A percentile compares a stretch with the other conserved stretches of the same genome.
Conservation (phyloP, 2,329 filamentous ascomycete genomes). For the Pseudocercospora ulei region DNA sequence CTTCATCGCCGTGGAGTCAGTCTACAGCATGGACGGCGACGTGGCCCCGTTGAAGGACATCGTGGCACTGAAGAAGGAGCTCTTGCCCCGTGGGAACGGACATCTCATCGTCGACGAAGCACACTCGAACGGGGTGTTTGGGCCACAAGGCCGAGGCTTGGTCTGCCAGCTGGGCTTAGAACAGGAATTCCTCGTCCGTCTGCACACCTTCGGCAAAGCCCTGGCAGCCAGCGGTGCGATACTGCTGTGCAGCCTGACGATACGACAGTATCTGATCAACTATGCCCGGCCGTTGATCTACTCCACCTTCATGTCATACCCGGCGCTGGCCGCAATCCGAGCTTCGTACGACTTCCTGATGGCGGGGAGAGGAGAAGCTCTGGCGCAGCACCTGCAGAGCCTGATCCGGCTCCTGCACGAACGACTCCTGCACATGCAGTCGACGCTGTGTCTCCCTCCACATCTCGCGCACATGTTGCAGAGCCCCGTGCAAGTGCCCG, state of each 20-base stretch:
- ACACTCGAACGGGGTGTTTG: slow-evolving; percentile 55
- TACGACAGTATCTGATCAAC: slow-evolving; percentile 59
- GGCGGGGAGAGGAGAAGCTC: slow-evolving; percentile 41
- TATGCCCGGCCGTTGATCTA: slow-evolving; percentile 68
- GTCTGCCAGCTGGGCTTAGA: slow-evolving; percentile 51
- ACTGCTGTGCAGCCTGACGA: slow-evolving; percentile 52
- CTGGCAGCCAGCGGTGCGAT: slow-evolving; percentile 58
- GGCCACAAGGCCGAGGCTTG: slow-evolving; percentile 48
- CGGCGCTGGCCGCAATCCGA: slow-evolving; percentile 51
- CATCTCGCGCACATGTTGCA: slow-evolving; percentile 22
- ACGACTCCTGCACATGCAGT: slow-evolving; percentile 38
- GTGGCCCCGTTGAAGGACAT: slow-evolving; percentile 55
- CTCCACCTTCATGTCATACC: slow-evolving; percentile 58
- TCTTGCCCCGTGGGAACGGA: slow-evolving; percentile 50
- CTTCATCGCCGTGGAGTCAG: slow-evolving; percentile 58
- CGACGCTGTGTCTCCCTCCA: slow-evolving; percentile 26
- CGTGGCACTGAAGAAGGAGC: slow-evolving; percentile 47
- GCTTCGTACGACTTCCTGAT: slow-evolving; percentile 51
- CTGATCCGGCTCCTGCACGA: slow-evolving; percentile 42
- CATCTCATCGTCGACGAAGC: slow-evolving; percentile 60
- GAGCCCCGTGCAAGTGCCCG: slow-evolving; percentile 36
- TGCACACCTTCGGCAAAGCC: slow-evolving; percentile 60
- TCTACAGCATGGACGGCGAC: slow-evolving; percentile 81
- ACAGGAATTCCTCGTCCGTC: slow-evolving; percentile 46
- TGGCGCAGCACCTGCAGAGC: slow-evolving; percentile 41